Conservation (phyloP, 2,329 filamentous ascomycete species). For the Paracorniculantispora psalliotae region DNA sequence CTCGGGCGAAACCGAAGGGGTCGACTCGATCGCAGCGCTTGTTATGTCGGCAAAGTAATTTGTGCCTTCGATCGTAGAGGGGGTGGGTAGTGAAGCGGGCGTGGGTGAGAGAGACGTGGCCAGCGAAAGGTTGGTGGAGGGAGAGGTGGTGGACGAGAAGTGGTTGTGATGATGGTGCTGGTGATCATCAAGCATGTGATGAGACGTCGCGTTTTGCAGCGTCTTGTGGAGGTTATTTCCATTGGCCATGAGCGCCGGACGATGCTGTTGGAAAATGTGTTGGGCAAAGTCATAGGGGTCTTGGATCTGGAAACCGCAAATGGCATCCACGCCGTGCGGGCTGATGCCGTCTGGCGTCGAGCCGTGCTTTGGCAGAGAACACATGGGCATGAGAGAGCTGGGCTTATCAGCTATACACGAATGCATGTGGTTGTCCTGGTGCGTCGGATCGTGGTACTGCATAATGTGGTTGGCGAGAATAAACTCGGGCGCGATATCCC, state of each 20-base stretch:
- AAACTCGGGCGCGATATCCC: constrained; percentile 19
- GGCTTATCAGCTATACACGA: constrained; percentile 26
- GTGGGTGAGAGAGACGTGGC: constrained; percentile 21
- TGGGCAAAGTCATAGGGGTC: constrained; percentile 23
- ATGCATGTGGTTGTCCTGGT: constrained; percentile 19
- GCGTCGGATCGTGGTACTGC: constrained; percentile 25
- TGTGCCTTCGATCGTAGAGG: constrained; percentile 21
- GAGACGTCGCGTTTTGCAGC: constrained; percentile 6
- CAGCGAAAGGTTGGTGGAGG: constrained; percentile 21
- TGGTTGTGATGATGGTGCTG: constrained; percentile 12
- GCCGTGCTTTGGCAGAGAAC: constrained; percentile 23
- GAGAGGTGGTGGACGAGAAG: constrained; percentile 21
- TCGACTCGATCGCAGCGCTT: constrained; percentile 10
- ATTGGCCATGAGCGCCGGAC: constrained; percentile 16
- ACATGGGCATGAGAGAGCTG: constrained; percentile 21
- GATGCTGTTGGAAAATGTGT: constrained; percentile 27
- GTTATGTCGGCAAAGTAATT: constrained; percentile 13
- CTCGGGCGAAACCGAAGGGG: constrained; percentile 18
- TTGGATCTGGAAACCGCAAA: constrained; percentile 26
- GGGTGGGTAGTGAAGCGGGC: constrained; percentile 26
- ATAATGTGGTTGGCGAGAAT: constrained; percentile 26
- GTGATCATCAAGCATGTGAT: constrained; percentile 5
- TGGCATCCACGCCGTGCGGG: constrained; percentile 17
- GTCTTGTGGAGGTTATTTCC: constrained; percentile 10
- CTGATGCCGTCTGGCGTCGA: constrained; percentile 15